These are phyloP conservation scores for Linum lewisii DNA, from an alignment of 345 rosid species.

Conservation along the genomic window DNA sequence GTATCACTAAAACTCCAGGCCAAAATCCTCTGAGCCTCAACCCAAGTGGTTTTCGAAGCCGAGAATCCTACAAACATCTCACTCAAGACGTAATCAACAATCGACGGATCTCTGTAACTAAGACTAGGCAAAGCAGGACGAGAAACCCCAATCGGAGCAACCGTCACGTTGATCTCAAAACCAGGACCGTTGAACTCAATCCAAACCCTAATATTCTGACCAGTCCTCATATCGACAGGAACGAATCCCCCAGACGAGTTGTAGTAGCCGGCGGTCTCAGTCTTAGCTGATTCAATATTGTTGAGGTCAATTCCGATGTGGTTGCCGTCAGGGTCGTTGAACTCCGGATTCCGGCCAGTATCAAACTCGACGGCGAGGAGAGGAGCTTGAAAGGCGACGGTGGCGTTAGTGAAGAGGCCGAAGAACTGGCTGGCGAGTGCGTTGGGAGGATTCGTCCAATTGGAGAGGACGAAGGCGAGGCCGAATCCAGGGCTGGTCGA, in stretches of 20 bases:
- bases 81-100: slow-evolving; percentile 64
- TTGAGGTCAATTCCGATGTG: slow-evolving; percentile 76
- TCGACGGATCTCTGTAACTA: slow-evolving; percentile 36
- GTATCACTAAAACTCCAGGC: slow-evolving; percentile 88
- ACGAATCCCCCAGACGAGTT: slow-evolving; percentile 46
- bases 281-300: slow-evolving; percentile 29
- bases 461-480: slow-evolving; percentile 74
- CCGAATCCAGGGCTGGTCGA: slow-evolving; percentile 73
- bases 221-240: slow-evolving; percentile 47
- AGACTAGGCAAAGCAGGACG: slow-evolving; percentile 55
- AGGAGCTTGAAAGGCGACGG: slow-evolving; percentile 33
- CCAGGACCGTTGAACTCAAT: slow-evolving; percentile 60
- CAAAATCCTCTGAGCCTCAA: slow-evolving; percentile 55
- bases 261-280: slow-evolving; percentile 45
- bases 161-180: slow-evolving; percentile 58
- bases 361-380: slow-evolving; percentile 76
- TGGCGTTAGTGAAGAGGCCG: slow-evolving; percentile 50
- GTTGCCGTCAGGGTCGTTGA: slow-evolving; percentile 55
- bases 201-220: slow-evolving; percentile 77
- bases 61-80: slow-evolving; percentile 84
- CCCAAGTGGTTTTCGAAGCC: slow-evolving; percentile 59
- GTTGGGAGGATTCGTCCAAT: slow-evolving; percentile 58
- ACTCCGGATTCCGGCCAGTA: slow-evolving; percentile 53
- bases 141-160: slow-evolving; percentile 59
- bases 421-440: slow-evolving; percentile 68